Evolutionary conservation across 2,329 filamentous ascomycete species (phyloP).

Genomic region (Lecanoromycetidae sp.): DNA sequence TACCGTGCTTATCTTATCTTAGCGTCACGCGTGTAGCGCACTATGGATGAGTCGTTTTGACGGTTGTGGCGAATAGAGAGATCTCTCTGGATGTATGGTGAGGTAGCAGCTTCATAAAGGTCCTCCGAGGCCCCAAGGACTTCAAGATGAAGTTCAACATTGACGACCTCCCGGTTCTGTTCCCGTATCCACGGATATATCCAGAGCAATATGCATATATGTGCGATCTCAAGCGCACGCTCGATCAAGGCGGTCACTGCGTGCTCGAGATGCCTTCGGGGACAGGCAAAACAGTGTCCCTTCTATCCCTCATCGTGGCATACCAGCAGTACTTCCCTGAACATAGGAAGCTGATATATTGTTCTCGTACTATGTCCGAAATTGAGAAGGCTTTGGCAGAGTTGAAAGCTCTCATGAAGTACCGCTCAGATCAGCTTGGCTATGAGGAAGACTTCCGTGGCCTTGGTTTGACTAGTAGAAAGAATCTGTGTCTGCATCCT

Average conservation of each 20-base stretch:
- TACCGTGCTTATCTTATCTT: constrained; percentile 15
- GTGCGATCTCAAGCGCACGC: constrained; percentile 75
- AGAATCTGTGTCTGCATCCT: constrained; percentile 92
- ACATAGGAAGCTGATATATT: constrained; percentile 93
- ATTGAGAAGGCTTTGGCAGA: constrained; percentile 96
- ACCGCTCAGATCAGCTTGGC: constrained; percentile 78
- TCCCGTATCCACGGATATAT: constrained; percentile 64
- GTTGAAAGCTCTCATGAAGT: constrained; percentile 87
- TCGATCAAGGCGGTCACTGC: constrained; percentile 89
- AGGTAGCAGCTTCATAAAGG: neutral
- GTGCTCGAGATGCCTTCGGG: constrained; percentile 98
- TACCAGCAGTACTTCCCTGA: constrained; percentile 93
- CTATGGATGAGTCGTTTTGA: constrained; percentile 12
- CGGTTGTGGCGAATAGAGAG: constrained; percentile 1
- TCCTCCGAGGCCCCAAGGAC: neutral
- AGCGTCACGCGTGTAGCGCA: constrained; percentile 4
- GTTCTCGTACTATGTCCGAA: constrained; percentile 99
- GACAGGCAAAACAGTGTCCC: constrained; percentile 91
- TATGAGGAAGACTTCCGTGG: constrained; percentile 86
- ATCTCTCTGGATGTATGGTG: neutral
- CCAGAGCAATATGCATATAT: constrained; percentile 69
- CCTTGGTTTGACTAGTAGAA: constrained; percentile 84
- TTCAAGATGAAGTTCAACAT: constrained; percentile 65
- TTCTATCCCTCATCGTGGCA: constrained; percentile 87
- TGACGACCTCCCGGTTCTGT: constrained; percentile 59